Evolutionary conservation across 2,329 filamentous ascomycete genomes (phyloP), one percentile per base, ranked within the genome.

Genomic region (Zymoseptoria brevis): DNA sequence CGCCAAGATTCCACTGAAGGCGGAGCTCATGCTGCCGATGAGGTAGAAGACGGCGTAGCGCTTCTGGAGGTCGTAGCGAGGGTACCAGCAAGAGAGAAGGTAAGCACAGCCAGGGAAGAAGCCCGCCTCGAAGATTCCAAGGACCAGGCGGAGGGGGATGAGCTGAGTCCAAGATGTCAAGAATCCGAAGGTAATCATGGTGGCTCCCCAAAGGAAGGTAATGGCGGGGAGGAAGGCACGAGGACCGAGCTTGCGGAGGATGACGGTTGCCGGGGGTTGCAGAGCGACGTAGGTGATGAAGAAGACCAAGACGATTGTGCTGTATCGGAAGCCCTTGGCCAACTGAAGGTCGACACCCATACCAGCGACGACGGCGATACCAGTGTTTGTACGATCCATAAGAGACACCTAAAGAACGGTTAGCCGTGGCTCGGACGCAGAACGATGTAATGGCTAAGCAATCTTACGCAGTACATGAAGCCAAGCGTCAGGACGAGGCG

Each of bases 261-360:
- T 72, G 50, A 90, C 75, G 0, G 87, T 90, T 2, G 87, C 87
- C 0, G 86, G 86, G 0, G 87, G 84, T 69, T 91, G 87, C 62
- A 89, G 87, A 55, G 88, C 56, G 61, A 87, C 81, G 71, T 90
- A 91, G 24, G 86, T 82, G 64, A 88, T 79, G 77, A 90, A 90
- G 76, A 90, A 90, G 67, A 89, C 79, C 41, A 90, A 77, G 3
- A 87, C 87, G 58, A 87, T 80, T 21, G 70, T 70, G 6, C 64
- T 68, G 62, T 71, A 72, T 19, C 71, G 68, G 49, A 66, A 63
- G 26, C 67, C 67, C 35, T 45, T 45, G 30, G 67, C 67, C 24
- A 73, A 65, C 50, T 66, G 59, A 9, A 74, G 60, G 57, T 74
- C 72, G 22, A 69, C 66, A 13, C 62, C 63, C 71, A 74, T 73